These are phyloP conservation scores for Dictyostelium firmibasis DNA, from an alignment of 78 protist species.

Conservation along the genomic window DNA sequence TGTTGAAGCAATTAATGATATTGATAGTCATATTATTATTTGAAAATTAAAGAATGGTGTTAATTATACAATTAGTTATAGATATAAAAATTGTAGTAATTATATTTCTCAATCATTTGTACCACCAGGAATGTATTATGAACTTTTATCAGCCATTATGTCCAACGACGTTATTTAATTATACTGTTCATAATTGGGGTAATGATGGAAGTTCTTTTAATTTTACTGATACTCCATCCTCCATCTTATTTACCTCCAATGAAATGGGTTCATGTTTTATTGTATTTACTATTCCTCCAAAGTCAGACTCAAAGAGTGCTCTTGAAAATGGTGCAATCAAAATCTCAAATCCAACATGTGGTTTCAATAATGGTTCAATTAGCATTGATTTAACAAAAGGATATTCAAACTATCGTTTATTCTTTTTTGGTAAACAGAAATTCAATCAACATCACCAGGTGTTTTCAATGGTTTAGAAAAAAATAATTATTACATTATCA, in stretches of 20 bases:
- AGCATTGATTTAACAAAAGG: not conserved
- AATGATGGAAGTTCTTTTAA: not conserved
- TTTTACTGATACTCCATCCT: not conserved
- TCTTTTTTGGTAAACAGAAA: too few species aligned
- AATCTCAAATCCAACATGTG: not conserved
- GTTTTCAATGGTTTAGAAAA: not conserved
- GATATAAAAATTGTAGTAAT: not conserved
- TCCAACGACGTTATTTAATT: too few species aligned
- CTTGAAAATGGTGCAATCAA: not conserved
- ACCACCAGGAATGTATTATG: not conserved
- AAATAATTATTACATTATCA: too few species aligned
- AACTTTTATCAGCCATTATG: not conserved
- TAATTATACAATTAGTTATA: too few species aligned
- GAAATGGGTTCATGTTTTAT: too few species aligned
- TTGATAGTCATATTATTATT: too few species aligned
- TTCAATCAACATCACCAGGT: not conserved
- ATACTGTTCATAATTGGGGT: not conserved
- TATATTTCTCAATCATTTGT: not conserved
- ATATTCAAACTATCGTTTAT: not conserved
- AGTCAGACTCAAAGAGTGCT: too few species aligned
- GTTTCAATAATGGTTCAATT: not conserved
- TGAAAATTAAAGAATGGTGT: not conserved
- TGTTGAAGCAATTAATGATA: too few species aligned
- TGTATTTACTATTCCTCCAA: too few species aligned
- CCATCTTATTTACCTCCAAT: too few species aligned